These are phyloP conservation scores for Stygiomarasmius scandens DNA, from an alignment of 1,284 basidiomycete species.

Conservation along the genomic window DNA sequence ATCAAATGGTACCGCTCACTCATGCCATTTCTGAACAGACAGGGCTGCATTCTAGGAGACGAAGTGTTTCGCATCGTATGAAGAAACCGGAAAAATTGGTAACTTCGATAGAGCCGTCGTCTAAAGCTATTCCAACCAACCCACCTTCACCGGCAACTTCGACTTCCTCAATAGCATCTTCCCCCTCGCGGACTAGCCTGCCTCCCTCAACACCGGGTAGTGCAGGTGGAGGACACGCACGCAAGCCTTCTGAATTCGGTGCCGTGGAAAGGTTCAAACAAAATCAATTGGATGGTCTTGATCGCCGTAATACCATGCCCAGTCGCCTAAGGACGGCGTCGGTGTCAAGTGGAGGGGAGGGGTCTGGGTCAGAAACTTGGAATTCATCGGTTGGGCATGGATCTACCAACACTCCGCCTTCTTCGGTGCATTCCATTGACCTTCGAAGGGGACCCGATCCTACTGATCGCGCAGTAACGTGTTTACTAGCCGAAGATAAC, in stretches of 20 bases:
- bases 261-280: constrained; percentile 86
- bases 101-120: constrained; percentile 56
- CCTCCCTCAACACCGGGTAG: constrained; percentile 74
- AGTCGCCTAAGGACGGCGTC: constrained; percentile 88
- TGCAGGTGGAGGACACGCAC: constrained; percentile 54
- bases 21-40: constrained; percentile 73
- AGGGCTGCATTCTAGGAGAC: constrained; percentile 59
- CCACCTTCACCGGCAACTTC: constrained; percentile 92
- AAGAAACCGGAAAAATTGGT: constrained; percentile 81
- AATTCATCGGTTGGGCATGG: constrained; percentile 42
- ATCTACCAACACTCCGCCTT: constrained; percentile 68
- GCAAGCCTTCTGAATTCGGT: constrained; percentile 85
- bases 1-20: constrained; percentile 72
- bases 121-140: constrained; percentile 60
- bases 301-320: constrained; percentile 86
- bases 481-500: constrained; percentile 95
- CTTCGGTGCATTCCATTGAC: constrained; percentile 79
- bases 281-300: constrained; percentile 72
- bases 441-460: constrained; percentile 70
- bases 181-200: constrained; percentile 77
- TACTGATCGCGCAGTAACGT: constrained; percentile 82
- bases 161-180: constrained; percentile 90
- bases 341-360: constrained; percentile 71
- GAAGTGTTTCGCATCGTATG: constrained; percentile 72
- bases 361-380: constrained; percentile 27